Percentiles rank a stretch among this genome's conserved stretches.
phyloP scores from a whole-genome alignment of 1,139 yeast genomes.

The Kurtzmaniella natalensis region DNA sequence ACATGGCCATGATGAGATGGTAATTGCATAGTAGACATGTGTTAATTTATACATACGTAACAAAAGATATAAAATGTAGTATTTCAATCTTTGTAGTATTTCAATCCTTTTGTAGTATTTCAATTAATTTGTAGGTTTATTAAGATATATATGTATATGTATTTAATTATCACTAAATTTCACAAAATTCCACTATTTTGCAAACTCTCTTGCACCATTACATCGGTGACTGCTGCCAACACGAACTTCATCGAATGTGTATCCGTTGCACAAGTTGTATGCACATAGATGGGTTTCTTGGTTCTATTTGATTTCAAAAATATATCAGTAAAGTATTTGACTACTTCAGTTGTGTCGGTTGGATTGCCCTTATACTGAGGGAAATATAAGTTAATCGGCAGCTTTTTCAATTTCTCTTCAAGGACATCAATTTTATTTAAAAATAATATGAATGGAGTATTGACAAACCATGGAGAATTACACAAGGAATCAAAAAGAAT shows the following conservation, averaged over 20 bases:
- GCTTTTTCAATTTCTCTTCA: slow-evolving; percentile 58
- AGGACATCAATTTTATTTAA: slow-evolving; percentile 85
- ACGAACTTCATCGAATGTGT: slow-evolving; percentile 84
- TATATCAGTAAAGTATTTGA: slow-evolving; percentile 61
- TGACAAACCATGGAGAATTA: slow-evolving; percentile 78
- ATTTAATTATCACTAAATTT: neutral
- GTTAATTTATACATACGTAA: neutral
- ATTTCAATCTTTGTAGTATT: no score
- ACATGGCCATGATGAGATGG: slow-evolving; percentile 83
- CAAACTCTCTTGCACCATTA: slow-evolving; percentile 79
- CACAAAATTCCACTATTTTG: slow-evolving; percentile 78
- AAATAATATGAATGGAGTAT: slow-evolving; percentile 86
- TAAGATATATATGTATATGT: no score
- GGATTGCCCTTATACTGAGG: slow-evolving; percentile 67
- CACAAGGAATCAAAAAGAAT: slow-evolving; percentile 79
- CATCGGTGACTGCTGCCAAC: slow-evolving; percentile 86
- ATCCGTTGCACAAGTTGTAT: slow-evolving; percentile 95
- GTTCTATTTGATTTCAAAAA: slow-evolving; percentile 61
- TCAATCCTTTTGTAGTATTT: no score
- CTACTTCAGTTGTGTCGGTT: slow-evolving; percentile 60
- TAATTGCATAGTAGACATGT: slow-evolving; percentile 14
- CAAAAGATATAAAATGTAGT: no score
- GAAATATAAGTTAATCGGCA: slow-evolving; percentile 65
- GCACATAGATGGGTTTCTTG: slow-evolving; percentile 78
- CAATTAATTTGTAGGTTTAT: no score